Base-by-base conservation (phyloP, 2,329 filamentous ascomycete genomes). In the Zasmidium angulare region DNA sequence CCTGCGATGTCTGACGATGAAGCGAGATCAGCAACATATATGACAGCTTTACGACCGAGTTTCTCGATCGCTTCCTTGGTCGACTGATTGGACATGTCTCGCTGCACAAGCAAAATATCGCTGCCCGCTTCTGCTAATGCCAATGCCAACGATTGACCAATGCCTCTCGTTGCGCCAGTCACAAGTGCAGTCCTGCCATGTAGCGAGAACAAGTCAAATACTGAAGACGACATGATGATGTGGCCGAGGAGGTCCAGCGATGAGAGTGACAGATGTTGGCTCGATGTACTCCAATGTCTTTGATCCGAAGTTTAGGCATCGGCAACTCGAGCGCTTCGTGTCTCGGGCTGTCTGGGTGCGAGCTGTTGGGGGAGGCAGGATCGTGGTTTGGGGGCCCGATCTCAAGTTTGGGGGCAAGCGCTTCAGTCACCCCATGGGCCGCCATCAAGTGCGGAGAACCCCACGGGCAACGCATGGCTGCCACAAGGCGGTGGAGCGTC, bases 1-100 rank as follows among this genome's bases (percentile, higher is more conserved):
- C 76, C 74, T 14, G 81, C 76, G 50, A 92, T 86, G 22, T 85
- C 83, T 22, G 76, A 67, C 10, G 79, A 72, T 1, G 82, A 85
- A 43, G 85, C 79, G 21, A 93, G 84, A 75, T 93, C 89, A 19
- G 85, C 85, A 1, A 81, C 84, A 78, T 90, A 89, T 69, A 92
- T 85, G 56, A 74, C 77, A 43, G 82, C 86, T 71, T 84, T 86
- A 64, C 89, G 86, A 60, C 87, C 87, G 6, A 90, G 82, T 29
- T 81, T 77, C 70, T 85, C 82, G 69, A 93, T 81, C 10, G 81
- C 79, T 40, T 83, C 71, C 66, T 85, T 84, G 7, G 89, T 92
- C 29, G 69, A 61, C 63, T 75, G 72, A 68, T 80, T 85, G 71
- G 77, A 78, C 43, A 78, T 78, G 70, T 86, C 81, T 69, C 84